These are phyloP conservation scores for Arthonia radiata DNA, from an alignment of 495 filamentous ascomycete genomes.

Conservation along the genomic window DNA sequence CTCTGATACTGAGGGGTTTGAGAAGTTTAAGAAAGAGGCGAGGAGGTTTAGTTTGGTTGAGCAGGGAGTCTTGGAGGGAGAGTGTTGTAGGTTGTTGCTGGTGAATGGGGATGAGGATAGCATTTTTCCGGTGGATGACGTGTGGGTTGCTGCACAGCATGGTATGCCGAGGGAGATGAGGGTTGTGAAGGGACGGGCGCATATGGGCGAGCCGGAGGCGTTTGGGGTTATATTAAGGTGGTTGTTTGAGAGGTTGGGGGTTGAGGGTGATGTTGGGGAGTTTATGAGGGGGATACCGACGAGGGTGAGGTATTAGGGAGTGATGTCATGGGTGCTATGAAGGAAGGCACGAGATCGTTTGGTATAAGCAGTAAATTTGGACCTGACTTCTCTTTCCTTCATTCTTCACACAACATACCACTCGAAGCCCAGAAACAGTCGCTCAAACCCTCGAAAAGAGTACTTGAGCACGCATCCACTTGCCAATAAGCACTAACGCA, in stretches of 20 bases:
- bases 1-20: conserved; percentile 29
- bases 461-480: too few species aligned
- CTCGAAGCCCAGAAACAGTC: too few species aligned
- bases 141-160: conserved; percentile 38
- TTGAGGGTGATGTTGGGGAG: conserved; percentile 11
- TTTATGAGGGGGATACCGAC: conserved; percentile 15
- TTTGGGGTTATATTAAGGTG: conserved; percentile 17
- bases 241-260: conserved; percentile 16
- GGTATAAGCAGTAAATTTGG: too few species aligned
- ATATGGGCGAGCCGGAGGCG: conserved; percentile 19
- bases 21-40: conserved; percentile 32
- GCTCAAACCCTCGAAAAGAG: too few species aligned
- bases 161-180: conserved; percentile 40
- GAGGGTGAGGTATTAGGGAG: conserved; percentile 14
- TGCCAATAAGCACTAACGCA: too few species aligned
- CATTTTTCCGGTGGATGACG: conserved; percentile 60
- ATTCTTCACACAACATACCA: too few species aligned
- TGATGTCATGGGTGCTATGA: too few species aligned
- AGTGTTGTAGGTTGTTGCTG: conserved; percentile 34
- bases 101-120: conserved; percentile 48
- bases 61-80: conserved; percentile 36
- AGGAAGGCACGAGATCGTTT: too few species aligned
- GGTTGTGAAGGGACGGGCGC: conserved; percentile 12
- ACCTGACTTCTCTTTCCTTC: too few species aligned
- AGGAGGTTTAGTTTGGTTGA: conserved; percentile 52